Conservation (phyloP, 352 stramenopile genomes). For the Blastocystis sp. region DNA sequence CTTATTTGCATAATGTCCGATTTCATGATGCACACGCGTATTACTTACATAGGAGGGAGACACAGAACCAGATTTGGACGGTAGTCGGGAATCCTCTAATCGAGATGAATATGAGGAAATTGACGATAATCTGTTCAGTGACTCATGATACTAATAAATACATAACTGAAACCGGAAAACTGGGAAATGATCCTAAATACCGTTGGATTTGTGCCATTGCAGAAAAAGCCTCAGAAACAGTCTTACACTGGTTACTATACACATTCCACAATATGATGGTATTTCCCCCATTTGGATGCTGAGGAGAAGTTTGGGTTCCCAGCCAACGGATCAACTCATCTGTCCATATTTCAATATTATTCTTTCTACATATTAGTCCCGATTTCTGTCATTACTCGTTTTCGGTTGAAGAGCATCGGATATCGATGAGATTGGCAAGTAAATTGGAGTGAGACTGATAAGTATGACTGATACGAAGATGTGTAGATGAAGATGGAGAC, state of each 20-base stretch:
- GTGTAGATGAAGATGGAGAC: not conserved
- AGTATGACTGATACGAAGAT: not conserved
- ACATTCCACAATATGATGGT: not conserved
- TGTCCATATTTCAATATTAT: not conserved
- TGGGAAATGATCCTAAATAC: not conserved
- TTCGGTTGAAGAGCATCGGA: not conserved
- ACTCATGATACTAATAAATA: not conserved
- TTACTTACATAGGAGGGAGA: not conserved
- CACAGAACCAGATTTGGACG: not conserved
- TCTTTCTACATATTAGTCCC: not conserved
- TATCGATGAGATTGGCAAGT: not conserved
- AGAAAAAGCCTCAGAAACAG: not conserved
- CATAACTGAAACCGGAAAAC: not conserved
- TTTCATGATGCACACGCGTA: not conserved
- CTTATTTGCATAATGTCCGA: not conserved
- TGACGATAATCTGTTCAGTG: not conserved
- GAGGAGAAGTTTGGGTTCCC: not conserved
- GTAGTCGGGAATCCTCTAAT: not conserved
- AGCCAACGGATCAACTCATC: not conserved
- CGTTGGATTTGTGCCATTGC: not conserved
- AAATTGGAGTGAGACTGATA: not conserved
- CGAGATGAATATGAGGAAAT: not conserved
- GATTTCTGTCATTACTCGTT: not conserved
- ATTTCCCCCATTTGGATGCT: not conserved
- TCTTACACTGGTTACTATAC: not conserved